phyloP scores from a whole-genome alignment of 768 basidiomycete species.

The Pulveroboletus ravenelii region DNA sequence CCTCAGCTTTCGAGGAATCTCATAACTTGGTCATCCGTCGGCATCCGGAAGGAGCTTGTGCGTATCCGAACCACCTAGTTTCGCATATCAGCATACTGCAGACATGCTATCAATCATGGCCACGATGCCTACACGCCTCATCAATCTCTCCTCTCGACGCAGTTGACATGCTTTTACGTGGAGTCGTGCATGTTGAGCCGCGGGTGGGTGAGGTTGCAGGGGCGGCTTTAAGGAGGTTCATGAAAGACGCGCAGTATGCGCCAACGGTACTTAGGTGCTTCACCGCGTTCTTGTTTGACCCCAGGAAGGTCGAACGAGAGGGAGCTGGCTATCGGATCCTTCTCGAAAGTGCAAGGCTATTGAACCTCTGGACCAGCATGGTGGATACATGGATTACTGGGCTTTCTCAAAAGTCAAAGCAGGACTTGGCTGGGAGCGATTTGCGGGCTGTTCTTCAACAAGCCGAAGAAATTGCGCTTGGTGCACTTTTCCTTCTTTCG shows the following conservation, averaged over 20 bases:
- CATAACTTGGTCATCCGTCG: constrained; percentile 63
- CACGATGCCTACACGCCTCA: constrained; percentile 64
- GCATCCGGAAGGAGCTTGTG: constrained; percentile 58
- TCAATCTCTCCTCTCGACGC: constrained; percentile 52
- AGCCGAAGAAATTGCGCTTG: constrained; percentile 63
- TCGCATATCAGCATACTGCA: constrained; percentile 70
- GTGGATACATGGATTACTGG: constrained; percentile 65
- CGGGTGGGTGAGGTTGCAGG: constrained; percentile 62
- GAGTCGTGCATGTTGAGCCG: constrained; percentile 84
- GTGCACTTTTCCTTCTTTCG: constrained; percentile 69
- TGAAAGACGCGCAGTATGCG: constrained; percentile 53
- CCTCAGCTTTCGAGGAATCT: constrained; percentile 61
- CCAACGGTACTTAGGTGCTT: constrained; percentile 58
- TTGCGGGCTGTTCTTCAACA: constrained; percentile 40
- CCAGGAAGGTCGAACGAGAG: constrained; percentile 57
- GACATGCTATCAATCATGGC: constrained; percentile 79
- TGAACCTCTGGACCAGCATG: constrained; percentile 69
- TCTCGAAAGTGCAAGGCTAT: constrained; percentile 61
- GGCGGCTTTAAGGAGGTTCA: constrained; percentile 66
- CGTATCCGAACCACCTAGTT: constrained; percentile 57
- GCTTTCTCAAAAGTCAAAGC: constrained; percentile 37
- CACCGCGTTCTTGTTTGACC: constrained; percentile 70
- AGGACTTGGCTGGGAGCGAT: constrained; percentile 39
- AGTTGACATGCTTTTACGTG: constrained; percentile 74
- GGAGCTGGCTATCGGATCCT: constrained; percentile 58